Evolutionary conservation across 495 filamentous ascomycete species (phyloP), one percentile per base, ranked within the genome.

Genomic region (Chaetomium tenue): DNA sequence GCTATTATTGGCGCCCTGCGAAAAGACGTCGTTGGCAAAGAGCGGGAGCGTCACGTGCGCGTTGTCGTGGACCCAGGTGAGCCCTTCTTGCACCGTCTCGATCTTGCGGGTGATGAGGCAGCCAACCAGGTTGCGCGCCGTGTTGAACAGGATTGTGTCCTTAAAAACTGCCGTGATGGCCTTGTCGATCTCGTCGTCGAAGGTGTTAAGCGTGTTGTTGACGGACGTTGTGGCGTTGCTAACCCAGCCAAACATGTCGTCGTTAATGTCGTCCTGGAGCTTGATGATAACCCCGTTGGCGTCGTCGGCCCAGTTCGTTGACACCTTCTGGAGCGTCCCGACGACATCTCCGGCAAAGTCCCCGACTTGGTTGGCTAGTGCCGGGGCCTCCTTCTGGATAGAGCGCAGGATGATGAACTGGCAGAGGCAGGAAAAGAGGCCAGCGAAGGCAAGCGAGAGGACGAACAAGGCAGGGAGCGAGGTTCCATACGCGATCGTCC

Each of bases 1-100:
- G 68, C 85, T 87, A 44, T 83, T 78, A 18, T 83, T 74, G 42
- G 93, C 91, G 30, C 93, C 93, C 44, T 86, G 78, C 56, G 90
- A 92, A 81, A 98, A 96, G 30, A 89, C 89, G 69, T 97, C 82
- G 70, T 91, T 87, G 28, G 84, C 82, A 37, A 98, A 84, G 23
- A 83, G 71, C 0, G 95, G 94, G 70, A 98, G 89, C 63, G 86
- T 77, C 66, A 98, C 82, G 56, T 95, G 84, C 1, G 95, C 92
- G 68, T 97, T 72, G 68, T 98, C 88, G 62, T 87, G 81, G 39
- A 95, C 88, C 92, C 92, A 98, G 0, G 90, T 95, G 0, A 98
- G 84, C 11, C 89, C 94, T 67, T 88, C 87, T 72, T 98, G 81
- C 65, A 98, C 82, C 13, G 86, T 78, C 16, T 85, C 84, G 63